Percentiles rank a stretch among this genome's conserved stretches.
These are phyloP conservation scores for Lolium multiflorum DNA, from an alignment of 176 grass and related monocot species.

Conservation along the genomic window DNA sequence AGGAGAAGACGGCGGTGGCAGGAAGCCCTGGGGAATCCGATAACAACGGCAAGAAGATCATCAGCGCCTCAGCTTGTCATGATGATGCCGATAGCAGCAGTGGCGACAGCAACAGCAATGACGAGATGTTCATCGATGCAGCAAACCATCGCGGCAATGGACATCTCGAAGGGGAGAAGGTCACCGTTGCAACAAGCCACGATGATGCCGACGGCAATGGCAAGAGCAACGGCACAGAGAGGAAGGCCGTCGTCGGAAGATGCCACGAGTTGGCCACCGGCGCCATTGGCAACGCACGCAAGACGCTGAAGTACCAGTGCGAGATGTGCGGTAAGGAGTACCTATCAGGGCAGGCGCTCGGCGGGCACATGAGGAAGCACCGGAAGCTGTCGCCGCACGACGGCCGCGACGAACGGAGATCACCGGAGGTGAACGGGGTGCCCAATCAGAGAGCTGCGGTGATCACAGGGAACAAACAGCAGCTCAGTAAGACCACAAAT, in stretches of 20 bases:
- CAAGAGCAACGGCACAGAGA: background rate
- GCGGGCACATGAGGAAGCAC: conserved; percentile 65
- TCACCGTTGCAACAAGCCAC: background rate
- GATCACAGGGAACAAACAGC: background rate
- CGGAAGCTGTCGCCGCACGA: background rate
- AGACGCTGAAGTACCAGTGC: conserved; percentile 30
- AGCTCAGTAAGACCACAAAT: background rate
- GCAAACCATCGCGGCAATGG: background rate
- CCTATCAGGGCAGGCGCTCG: conserved; percentile 39
- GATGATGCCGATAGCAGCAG: background rate
- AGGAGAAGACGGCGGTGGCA: background rate
- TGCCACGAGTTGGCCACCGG: background rate
- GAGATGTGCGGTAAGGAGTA: conserved; percentile 44
- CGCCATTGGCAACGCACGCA: background rate
- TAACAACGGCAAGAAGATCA: background rate
- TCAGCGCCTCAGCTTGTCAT: background rate
- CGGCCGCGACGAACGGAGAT: background rate
- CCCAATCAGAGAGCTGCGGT: background rate
- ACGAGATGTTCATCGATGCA: background rate
- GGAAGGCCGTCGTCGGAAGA: background rate
- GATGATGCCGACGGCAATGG: background rate
- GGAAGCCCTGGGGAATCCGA: background rate
- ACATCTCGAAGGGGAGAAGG: too few relatives aligned
- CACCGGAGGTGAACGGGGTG: background rate
- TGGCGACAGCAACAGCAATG: background rate